phyloP scores from a whole-genome alignment of 352 stramenopile species.

The Phytopythium mirpurense region DNA sequence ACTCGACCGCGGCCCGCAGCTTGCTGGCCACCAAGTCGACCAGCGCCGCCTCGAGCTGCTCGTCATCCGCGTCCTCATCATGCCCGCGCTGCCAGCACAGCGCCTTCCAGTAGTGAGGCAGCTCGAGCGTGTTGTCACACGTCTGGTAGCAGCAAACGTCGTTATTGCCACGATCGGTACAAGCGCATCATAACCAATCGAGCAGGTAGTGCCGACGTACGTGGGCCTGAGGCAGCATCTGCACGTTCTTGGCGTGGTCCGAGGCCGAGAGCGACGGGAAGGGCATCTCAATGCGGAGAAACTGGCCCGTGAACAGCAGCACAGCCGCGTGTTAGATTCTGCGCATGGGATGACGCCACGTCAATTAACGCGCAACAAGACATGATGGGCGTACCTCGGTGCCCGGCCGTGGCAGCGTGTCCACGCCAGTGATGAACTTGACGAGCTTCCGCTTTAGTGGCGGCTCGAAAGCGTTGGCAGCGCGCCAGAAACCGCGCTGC shows the following conservation, averaged over 20 bases:
- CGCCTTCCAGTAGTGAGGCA: conserved; percentile 71
- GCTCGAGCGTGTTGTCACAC: conserved; percentile 69
- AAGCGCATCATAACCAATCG: too few species aligned
- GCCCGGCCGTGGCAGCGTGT: conserved; percentile 50
- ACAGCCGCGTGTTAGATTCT: conserved; percentile 3
- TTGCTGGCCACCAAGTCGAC: conserved; percentile 42
- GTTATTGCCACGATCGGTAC: too few species aligned
- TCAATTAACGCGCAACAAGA: too few species aligned
- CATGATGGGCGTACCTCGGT: conserved; percentile 72
- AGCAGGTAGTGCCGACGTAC: conserved; percentile 31
- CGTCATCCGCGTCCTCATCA: conserved; percentile 18
- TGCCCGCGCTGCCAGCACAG: conserved; percentile 45
- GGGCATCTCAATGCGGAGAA: conserved; percentile 74
- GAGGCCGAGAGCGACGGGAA: conserved; percentile 35
- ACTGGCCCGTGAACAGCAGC: conserved; percentile 22
- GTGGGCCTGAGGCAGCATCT: conserved; percentile 70
- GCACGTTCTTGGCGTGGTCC: conserved; percentile 40
- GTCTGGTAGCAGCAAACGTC: conserved; percentile 36
- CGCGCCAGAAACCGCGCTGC: conserved; percentile 38
- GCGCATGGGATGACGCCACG: too few species aligned
- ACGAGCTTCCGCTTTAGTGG: conserved; percentile 54
- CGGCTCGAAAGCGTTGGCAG: conserved; percentile 46
- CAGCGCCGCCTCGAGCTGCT: conserved; percentile 36
- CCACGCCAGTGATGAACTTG: conserved; percentile 73
- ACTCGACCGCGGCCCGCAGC: conserved; percentile 44